A percentile compares a stretch with the other conserved stretches of the same genome.
phyloP scores from a whole-genome alignment of 2,329 filamentous ascomycete genomes.

The Botryotinia narcissicola region DNA sequence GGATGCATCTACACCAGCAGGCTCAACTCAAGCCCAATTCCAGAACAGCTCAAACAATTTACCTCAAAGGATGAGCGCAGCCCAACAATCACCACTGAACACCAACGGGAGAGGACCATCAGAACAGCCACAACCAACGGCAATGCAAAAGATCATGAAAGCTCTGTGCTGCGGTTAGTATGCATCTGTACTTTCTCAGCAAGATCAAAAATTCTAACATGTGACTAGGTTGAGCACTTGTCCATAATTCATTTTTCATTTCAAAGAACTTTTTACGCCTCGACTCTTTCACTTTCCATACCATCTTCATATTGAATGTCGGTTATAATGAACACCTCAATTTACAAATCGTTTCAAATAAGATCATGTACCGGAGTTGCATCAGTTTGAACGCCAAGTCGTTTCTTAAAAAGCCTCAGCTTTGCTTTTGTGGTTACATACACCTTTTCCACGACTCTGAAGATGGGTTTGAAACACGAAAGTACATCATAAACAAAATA shows the following conservation, averaged over 20 bases:
- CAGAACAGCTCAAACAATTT: conserved; percentile 92
- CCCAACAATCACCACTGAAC: conserved; percentile 54
- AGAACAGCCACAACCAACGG: conserved; percentile 69
- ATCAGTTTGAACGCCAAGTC: conserved; percentile 18
- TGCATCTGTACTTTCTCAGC: conserved; percentile 21
- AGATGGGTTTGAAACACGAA: conserved; percentile 12
- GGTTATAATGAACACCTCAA: conserved; percentile 32
- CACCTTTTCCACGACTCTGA: conserved; percentile 21
- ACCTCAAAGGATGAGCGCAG: conserved; percentile 58
- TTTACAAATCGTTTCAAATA: conserved; percentile 33
- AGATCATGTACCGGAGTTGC: conserved; percentile 22
- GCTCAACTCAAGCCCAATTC: conserved; percentile 93
- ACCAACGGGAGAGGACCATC: conserved; percentile 51
- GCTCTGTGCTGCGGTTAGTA: conserved; percentile 81
- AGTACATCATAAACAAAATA: conserved; percentile 24
- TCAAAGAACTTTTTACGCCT: conserved; percentile 10
- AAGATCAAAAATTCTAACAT: conserved; percentile 24
- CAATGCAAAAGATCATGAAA: conserved; percentile 92
- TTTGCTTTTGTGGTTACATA: conserved; percentile 36
- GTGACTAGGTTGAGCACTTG: conserved; percentile 34
- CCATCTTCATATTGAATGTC: conserved; percentile 16
- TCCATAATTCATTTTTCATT: conserved; percentile 18
- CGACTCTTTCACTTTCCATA: conserved; percentile 17
- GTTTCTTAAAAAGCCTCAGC: conserved; percentile 30
- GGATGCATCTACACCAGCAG: conserved; percentile 79